Base-by-base conservation (phyloP, 345 rosid genomes). In the Aegle marmelos region DNA sequence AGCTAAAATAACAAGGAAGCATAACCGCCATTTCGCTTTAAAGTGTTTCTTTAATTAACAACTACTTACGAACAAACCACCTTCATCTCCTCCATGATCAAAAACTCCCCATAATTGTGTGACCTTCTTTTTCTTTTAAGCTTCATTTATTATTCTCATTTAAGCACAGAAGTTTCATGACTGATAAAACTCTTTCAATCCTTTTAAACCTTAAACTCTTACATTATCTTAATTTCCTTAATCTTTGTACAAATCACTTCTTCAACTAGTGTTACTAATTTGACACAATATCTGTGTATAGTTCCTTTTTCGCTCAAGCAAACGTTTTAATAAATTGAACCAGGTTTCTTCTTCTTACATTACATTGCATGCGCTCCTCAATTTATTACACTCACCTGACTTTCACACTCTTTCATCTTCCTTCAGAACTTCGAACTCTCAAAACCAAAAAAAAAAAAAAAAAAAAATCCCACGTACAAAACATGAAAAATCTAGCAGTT, bases 371-470 rank as follows among this genome's bases (percentile, higher is more conserved):
- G 78, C 87, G 91, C 90, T 88, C 87, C 88, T 76, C 41, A 86
- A 88, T 89, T 91, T 88, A 90, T 80, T 86, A 79, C 79, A 54
- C 76, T 81, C 91, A 83, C 85, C 83, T 87, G 78, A 13, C 50
- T 63, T 74, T 86, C 91, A 82, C 90, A 82, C 85, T 79, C 87
- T 87, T 84, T 82, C 86, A 76, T 41, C 81, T 74, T 70, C 60
- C 7, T 34, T 71, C 19, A 11, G 53, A 6, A 21, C 17, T 73
- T 7, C 45, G n/a, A 16, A 31, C 65, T 28, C n/a, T 71, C 34
- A 24, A 76, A 59, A 9, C 69, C 11, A 41, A 82, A 53, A 27
- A 37, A 34, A 14, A 4, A 31, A 41, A 82, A 53, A 27, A 37
- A 34, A 14, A 4, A 31, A 37, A 17, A 6, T 33, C 8, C 17